Percentiles rank a stretch among this genome's conserved stretches.
These are phyloP conservation scores for Elaphomyces granulatus DNA, from an alignment of 495 filamentous ascomycete genomes.

Conservation along the genomic window DNA sequence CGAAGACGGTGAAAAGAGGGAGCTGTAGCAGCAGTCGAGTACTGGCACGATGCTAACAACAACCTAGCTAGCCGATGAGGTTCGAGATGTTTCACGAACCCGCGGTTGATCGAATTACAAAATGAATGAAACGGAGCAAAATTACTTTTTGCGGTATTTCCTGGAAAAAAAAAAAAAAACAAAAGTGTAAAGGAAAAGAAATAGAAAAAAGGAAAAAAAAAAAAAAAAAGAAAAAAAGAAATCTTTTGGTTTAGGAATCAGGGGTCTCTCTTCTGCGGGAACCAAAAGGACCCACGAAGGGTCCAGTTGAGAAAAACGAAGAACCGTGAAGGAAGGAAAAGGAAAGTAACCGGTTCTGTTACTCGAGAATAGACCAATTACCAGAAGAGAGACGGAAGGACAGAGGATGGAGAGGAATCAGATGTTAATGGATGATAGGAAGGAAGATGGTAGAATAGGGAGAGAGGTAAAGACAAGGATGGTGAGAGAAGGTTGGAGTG, in stretches of 20 bases:
- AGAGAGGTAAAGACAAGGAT: constrained; percentile 11
- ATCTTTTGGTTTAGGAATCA: too few species aligned
- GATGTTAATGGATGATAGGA: constrained; percentile 1
- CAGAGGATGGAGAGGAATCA: constrained; percentile 12
- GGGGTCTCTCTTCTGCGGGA: too few species aligned
- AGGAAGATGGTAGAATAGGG: constrained; percentile 7
- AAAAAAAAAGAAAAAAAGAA: constrained; percentile 15
- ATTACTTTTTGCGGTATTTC: background rate
- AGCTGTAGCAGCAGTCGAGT: background rate
- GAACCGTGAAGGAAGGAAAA: constrained; percentile 28
- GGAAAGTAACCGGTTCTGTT: constrained; percentile 32
- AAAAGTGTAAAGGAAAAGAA: constrained; percentile 7
- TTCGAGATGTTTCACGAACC: too few species aligned
- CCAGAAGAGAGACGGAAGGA: constrained; percentile 3
- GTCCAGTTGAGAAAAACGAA: constrained; percentile 6
- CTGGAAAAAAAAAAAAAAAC: background rate
- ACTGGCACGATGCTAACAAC: too few species aligned
- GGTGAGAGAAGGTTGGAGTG: constrained; percentile 5
- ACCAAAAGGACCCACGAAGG: constrained; percentile 1
- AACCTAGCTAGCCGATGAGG: too few species aligned
- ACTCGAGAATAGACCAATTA: constrained; percentile 16
- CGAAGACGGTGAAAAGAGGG: background rate
- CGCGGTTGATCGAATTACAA: too few species aligned
- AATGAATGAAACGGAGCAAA: background rate
- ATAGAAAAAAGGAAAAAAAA: constrained; percentile 22